Base-by-base conservation (phyloP, 371 early-diverging fungal species). In the Syncephalastrum monosporum region DNA sequence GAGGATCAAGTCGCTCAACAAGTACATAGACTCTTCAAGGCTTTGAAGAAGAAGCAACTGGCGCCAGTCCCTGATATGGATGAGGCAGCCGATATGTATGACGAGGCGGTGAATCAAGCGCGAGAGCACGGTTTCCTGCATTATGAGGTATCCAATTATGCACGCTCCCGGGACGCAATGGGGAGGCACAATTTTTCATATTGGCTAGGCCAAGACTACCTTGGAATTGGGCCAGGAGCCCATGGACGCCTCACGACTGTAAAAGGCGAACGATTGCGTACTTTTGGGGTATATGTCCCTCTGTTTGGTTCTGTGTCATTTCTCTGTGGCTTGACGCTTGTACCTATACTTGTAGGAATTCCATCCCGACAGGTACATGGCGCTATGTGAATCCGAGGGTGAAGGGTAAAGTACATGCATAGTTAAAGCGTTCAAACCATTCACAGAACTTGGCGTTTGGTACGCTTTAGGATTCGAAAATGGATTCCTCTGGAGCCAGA, bases 141-240 rank as follows among this genome's bases (percentile, higher is more conserved):
- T 54, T 95, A 95, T 62, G 95, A 95, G 61, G 93, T 95, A 1
- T 92, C 93, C 7, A 92, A 82, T 42, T 94, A 89, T 65, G 84
- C 85, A 0, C 62, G 67, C 44, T 55, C 59, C 17, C 45, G 53
- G 5, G 46, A 33, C 0, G 75, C 81, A 13, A 82, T 88, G 44
- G 84, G 91, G 55, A 57, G 60, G 29, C 95, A 95, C 64, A 95
- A 95, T 61, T 81, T 68, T 62, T 80, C 84, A 0, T 94, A 95
- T 68, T 95, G 95, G 95, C 75, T 71, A 47, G 94, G 95, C 4
- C 62, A 81, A 47, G 90, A 91, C 57, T 95, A 88, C 69, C 60
- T 94, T 3, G 95, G 84, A 0, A 77, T 94, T 33, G 94, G 93
- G 0, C 94, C 94, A 2, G 93, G 94, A 12, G 91, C 94, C 3